Evolutionary conservation across 352 stramenopile species (phyloP), one percentile per base, ranked within the genome.

Genomic region (Pythium brassicae): DNA sequence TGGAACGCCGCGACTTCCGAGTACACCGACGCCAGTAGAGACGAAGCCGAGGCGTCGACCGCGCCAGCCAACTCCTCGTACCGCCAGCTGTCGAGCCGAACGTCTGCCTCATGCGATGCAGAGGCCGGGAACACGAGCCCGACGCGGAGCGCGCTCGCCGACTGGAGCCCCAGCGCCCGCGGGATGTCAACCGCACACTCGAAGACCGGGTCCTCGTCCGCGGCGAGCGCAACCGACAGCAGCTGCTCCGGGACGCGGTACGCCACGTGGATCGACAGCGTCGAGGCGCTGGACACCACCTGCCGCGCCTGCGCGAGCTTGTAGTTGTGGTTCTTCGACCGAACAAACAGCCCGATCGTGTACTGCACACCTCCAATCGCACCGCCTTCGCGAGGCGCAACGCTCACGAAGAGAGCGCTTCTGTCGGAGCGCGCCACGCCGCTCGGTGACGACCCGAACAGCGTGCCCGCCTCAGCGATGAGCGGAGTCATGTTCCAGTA

Each of bases 401-500:
- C 55, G 50, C 65, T 79, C 8, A 84, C 59, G 35, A 86, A 65
- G 51, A 86, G 60, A 32, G 69, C 68, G 17, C 71, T 65, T 14
- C 55, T 61, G 47, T 71, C 57, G 12, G 66, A 69, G n/a, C 63
- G 44, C 2, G 51, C 11, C 6, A 39, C 26, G 29, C 26, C 51
- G 40, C 10, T 53, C 19, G 57, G 27, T 19, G 59, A 49, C 25
- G 25, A 29, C 14, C 68, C 39, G 14, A 23, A 34, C 12, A 48
- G 26, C 39, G 78, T 73, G 17, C 37, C 55, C 3, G 58, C 58
- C 35, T 71, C 70, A 29, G 59, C 40, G 25, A 93, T 62, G 27
- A 93, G 55, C 0, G 85, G 76, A 19, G 66, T 54, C 2, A 86
- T 19, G 37, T 86, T 65, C 85, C 85, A 95, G 48, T 80, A 95